phyloP scores from a whole-genome alignment of 1,139 yeast species.

The Saccharomyces hybrid region DNA sequence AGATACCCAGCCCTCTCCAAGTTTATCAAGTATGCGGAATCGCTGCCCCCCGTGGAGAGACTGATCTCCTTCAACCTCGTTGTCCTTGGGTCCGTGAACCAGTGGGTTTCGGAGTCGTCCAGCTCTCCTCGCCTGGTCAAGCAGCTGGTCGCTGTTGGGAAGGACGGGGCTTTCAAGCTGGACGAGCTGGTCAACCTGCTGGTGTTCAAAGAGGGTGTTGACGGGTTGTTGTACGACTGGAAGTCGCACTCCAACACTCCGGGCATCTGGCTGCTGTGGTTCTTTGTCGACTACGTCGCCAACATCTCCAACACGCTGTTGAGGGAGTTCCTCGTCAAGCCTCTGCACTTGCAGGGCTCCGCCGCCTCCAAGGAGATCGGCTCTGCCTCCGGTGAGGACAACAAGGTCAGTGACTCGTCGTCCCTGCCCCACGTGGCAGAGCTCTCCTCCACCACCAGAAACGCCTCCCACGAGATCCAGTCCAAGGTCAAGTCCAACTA shows the following conservation, averaged over 20 bases:
- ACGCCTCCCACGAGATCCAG: constrained; percentile 22
- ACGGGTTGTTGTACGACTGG: constrained; percentile 17
- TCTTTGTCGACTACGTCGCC: constrained; percentile 27
- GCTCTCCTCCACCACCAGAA: constrained; percentile 25
- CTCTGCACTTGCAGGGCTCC: constrained; percentile 16
- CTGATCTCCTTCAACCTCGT: neutral
- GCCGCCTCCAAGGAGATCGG: constrained; percentile 1
- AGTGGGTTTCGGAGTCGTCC: constrained; percentile 15
- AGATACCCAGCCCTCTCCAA: constrained; percentile 1
- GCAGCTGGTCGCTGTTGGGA: constrained; percentile 9
- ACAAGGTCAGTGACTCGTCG: neutral
- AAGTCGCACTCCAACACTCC: constrained; percentile 15
- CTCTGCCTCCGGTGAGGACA: constrained; percentile 3
- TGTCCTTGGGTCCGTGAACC: constrained; percentile 7
- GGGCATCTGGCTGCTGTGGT: constrained; percentile 28
- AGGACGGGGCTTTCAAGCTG: constrained; percentile 8
- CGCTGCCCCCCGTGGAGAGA: neutral
- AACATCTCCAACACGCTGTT: constrained; percentile 24
- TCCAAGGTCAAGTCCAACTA: constrained; percentile 17
- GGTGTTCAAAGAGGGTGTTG: constrained; percentile 28
- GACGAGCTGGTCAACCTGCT: constrained; percentile 23
- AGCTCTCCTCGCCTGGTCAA: constrained; percentile 17
- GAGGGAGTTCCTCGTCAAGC: constrained; percentile 23
- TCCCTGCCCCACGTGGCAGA: constrained; percentile 26
- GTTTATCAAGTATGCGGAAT: neutral